Base-by-base conservation (phyloP, 148 eudicot species). In the Diospyros kaki region DNA sequence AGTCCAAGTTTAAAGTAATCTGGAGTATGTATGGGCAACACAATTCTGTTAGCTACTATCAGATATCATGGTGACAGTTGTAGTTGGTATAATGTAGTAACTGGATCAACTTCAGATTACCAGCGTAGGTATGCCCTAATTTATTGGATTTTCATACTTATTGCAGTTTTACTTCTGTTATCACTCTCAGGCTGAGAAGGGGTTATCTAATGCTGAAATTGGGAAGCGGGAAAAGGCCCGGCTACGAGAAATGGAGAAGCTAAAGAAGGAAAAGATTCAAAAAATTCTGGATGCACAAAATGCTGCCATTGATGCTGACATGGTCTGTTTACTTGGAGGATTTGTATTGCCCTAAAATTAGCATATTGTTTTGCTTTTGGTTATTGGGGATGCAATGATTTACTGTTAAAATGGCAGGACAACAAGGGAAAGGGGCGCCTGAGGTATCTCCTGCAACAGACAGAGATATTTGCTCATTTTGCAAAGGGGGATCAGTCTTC, bases 401-500 rank as follows among this genome's bases (percentile, higher is more conserved):
- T 9, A n/a, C 6, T 10, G 12, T 44, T 4, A 59, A 42, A 40
- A 28, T 28, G 41, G 71, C 88, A 95, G 98, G 92, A 95, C 78
- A 92, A 85, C 82, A 92, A 83, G 86, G 98, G 98, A 41, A 86
- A 95, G 83, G 98, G 98, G 39, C 97, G 94, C 13, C 80, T 95
- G 83, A 90, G 88, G 80, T 95, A 90, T 73, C 96, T 95, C 66
- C 80, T 95, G 76, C 94, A 95, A 87, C 98, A 95, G 74, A 95
- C 98, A 0, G 98, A 95, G 77, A 81, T 95, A 74, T 95, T 95
- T 89, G 92, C 98, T 51, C 98, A 95, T 85, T 95, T 95, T 84
- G 97, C 98, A 58, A 90, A 92, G 83, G 91, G 92, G 58, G 98
- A 86, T 51, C 94, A 83, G 52, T 84, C 98, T 73, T 68, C 86